Conservation (phyloP, 73 alveolate genomes). For the Paramecium caudatum region DNA sequence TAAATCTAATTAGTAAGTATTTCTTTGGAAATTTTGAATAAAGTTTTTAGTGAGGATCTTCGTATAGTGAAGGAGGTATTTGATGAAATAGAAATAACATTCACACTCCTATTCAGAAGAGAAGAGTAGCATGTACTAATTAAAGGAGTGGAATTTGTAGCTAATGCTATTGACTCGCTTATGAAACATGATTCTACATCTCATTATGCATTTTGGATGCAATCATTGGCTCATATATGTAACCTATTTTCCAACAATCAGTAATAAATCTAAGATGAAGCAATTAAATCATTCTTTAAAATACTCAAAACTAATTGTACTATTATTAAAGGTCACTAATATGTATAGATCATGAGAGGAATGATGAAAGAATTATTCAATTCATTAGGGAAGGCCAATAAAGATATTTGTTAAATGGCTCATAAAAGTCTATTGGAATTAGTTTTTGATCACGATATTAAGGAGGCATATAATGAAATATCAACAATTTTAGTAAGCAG, state of each 20-base stretch:
- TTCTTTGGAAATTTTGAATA: not conserved
- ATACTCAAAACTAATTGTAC: slow-evolving; percentile 15
- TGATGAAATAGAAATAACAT: slow-evolving; percentile 44
- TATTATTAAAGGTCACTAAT: not conserved
- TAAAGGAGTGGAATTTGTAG: slow-evolving; percentile 9
- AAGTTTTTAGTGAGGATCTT: slow-evolving; percentile 9
- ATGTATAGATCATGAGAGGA: slow-evolving; percentile 35
- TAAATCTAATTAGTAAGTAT: slow-evolving; percentile 21
- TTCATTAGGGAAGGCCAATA: not conserved
- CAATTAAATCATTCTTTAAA: slow-evolving; percentile 48
- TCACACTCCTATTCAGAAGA: slow-evolving; percentile 20
- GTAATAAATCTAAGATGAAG: slow-evolving; percentile 63
- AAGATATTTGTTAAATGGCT: slow-evolving; percentile 4
- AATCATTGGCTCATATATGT: slow-evolving; percentile 60
- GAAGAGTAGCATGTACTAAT: slow-evolving; percentile 21
- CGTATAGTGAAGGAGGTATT: not conserved
- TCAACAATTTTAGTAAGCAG: not conserved
- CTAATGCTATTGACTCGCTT: not conserved
- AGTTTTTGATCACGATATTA: slow-evolving; percentile 14
- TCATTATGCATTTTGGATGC: slow-evolving; percentile 65
- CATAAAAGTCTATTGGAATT: slow-evolving; percentile 31
- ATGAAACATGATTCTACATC: not conserved
- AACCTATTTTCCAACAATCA: slow-evolving; percentile 40
- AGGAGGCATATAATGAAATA: slow-evolving; percentile 31
- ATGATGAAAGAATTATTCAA: slow-evolving; percentile 57